Evolutionary conservation across 768 basidiomycete genomes (phyloP).

Genomic region (Nidularia pulvinata): DNA sequence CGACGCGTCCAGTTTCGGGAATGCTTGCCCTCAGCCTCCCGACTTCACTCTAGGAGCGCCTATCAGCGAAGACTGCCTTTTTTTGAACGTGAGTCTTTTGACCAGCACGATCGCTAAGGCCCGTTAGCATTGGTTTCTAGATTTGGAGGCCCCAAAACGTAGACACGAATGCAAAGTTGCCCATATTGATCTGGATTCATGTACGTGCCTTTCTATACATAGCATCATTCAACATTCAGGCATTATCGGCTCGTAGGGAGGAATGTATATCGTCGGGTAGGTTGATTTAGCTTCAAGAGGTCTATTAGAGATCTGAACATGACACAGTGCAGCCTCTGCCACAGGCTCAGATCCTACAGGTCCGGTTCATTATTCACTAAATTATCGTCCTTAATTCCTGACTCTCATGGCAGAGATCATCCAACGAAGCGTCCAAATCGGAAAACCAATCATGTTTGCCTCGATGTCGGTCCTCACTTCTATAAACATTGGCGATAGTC

Average conservation of each 20-base stretch:
- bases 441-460: conserved; percentile 55
- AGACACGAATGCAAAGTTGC: conserved; percentile 6
- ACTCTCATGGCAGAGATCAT: conserved; percentile 38
- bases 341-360: conserved; percentile 1
- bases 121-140: neutral
- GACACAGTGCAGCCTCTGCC: neutral
- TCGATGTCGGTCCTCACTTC: conserved; percentile 32
- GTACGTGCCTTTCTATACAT: neutral
- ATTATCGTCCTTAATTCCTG: neutral
- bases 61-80: conserved; percentile 39
- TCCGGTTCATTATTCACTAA: neutral
- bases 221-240: neutral
- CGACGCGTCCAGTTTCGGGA: conserved; percentile 35
- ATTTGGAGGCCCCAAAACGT: conserved; percentile 12
- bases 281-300: neutral
- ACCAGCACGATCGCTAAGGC: neutral
- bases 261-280: neutral
- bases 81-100: conserved; percentile 28
- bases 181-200: conserved; percentile 9
- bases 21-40: conserved; percentile 41
- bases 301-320: too few relatives aligned
- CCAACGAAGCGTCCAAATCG: conserved; percentile 39
- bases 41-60: conserved; percentile 25
- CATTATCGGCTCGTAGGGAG: neutral
- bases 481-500: conserved; percentile 3